Evolutionary conservation across 768 basidiomycete genomes (phyloP).

Genomic region (Naganishia vaughanmartiniae): DNA sequence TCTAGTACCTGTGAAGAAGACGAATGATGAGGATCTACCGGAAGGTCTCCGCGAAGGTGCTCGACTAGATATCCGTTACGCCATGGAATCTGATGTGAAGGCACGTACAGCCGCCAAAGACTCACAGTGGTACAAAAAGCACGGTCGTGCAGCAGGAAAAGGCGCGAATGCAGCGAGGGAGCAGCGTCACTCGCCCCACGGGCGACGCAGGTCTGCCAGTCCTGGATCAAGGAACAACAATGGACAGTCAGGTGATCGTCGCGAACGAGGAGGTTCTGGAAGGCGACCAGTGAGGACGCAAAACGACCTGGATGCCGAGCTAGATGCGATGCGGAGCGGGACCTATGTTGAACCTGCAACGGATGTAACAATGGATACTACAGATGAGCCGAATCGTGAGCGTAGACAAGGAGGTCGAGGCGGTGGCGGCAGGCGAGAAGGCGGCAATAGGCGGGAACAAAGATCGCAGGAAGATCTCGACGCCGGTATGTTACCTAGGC

Average conservation of each 20-base stretch:
- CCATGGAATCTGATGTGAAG: conserved; percentile 39
- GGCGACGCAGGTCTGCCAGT: conserved; percentile 29
- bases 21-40: conserved; percentile 33
- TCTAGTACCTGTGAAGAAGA: conserved; percentile 10
- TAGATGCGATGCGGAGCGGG: conserved; percentile 56
- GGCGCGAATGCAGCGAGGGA: conserved; percentile 33
- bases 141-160: conserved; percentile 47
- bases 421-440: conserved; percentile 6
- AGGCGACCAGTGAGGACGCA: conserved; percentile 80
- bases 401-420: not conserved
- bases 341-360: conserved; percentile 4
- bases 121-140: conserved; percentile 44
- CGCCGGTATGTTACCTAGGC: conserved; percentile 11
- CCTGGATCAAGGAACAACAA: conserved; percentile 22
- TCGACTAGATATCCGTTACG: conserved; percentile 45
- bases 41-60: conserved; percentile 44
- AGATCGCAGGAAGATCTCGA: conserved; percentile 23
- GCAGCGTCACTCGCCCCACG: conserved; percentile 12
- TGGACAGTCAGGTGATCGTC: conserved; percentile 33
- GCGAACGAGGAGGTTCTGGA: conserved; percentile 44
- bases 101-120: conserved; percentile 41
- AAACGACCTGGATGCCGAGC: conserved; percentile 85
- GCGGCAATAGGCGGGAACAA: conserved; percentile 1
- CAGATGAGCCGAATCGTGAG: not conserved
- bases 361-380: not conserved